phyloP scores from a whole-genome alignment of 805 yeast species.

The Metschnikowia anglica region DNA sequence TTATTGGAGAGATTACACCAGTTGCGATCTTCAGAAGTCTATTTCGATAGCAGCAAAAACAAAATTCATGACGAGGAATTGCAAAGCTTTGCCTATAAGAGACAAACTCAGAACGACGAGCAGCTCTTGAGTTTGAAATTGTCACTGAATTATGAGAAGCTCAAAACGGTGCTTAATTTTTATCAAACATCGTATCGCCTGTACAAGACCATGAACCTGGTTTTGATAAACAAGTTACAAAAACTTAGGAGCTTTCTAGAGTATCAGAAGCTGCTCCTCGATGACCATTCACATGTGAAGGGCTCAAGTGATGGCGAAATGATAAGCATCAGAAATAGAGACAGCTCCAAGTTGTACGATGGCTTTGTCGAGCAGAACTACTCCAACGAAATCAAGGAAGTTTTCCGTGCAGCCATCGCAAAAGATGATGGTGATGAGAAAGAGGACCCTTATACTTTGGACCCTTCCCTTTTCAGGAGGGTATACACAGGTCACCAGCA shows the following conservation, averaged over 20 bases:
- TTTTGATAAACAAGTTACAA: constrained; percentile 35
- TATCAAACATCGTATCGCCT: constrained; percentile 39
- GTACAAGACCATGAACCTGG: constrained; percentile 32
- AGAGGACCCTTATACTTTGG: constrained; percentile 9
- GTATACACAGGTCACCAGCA: constrained; percentile 15
- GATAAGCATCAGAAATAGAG: constrained; percentile 21
- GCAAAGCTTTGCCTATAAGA: constrained; percentile 16
- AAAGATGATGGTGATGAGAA: constrained; percentile 15
- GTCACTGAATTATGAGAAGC: constrained; percentile 32
- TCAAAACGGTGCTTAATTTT: constrained; percentile 32
- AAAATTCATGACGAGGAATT: constrained; percentile 30
- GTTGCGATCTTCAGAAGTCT: constrained; percentile 27
- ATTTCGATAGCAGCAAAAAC: constrained; percentile 23
- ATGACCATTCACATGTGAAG: constrained; percentile 25
- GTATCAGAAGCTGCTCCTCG: constrained; percentile 28
- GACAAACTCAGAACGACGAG: constrained; percentile 31
- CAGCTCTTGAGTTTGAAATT: constrained; percentile 35
- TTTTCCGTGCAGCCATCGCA: constrained; percentile 20
- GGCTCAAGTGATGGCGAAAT: constrained; percentile 16
- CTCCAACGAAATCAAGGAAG: constrained; percentile 29
- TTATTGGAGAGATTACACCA: constrained; percentile 27
- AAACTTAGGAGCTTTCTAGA: constrained; percentile 41
- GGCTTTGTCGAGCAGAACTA: constrained; percentile 33
- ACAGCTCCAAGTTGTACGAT: constrained; percentile 27
- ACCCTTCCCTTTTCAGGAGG: constrained; percentile 14